Evolutionary conservation across 805 yeast species (phyloP).

Genomic region (Hemisphaericaspora nanyangensis): DNA sequence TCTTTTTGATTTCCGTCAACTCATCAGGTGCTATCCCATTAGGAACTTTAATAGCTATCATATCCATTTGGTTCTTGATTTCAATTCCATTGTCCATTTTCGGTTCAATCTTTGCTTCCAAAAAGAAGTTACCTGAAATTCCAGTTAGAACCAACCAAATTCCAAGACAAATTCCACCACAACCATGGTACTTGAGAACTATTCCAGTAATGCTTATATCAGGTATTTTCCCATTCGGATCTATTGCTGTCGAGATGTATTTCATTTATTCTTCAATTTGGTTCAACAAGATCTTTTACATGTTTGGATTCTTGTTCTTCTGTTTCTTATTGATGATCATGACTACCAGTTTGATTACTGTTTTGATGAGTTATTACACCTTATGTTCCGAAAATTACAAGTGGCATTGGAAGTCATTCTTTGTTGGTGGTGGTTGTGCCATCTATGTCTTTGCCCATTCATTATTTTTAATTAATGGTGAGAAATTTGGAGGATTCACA

Average conservation of each 20-base stretch:
- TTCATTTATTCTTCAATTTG: constrained; percentile 88
- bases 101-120: constrained; percentile 80
- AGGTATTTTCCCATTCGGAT: constrained; percentile 92
- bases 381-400: constrained; percentile 88
- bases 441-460: constrained; percentile 83
- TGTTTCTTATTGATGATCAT: constrained; percentile 79
- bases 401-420: constrained; percentile 96
- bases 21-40: constrained; percentile 95
- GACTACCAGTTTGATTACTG: constrained; percentile 77
- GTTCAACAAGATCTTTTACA: constrained; percentile 91
- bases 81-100: constrained; percentile 79
- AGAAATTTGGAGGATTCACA: constrained; percentile 61
- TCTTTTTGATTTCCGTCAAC: constrained; percentile 69
- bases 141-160: constrained; percentile 94
- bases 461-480: constrained; percentile 64
- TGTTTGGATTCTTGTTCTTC: constrained; percentile 95
- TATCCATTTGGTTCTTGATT: constrained; percentile 79
- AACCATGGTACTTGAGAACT: constrained; percentile 77
- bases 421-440: constrained; percentile 87
- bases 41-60: constrained; percentile 80
- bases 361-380: constrained; percentile 76
- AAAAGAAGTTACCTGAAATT: constrained; percentile 49
- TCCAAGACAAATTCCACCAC: constrained; percentile 92
- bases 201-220: constrained; percentile 66
- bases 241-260: constrained; percentile 92